Conservation (phyloP, 345 rosid species). For the Lumnitzera racemosa region DNA sequence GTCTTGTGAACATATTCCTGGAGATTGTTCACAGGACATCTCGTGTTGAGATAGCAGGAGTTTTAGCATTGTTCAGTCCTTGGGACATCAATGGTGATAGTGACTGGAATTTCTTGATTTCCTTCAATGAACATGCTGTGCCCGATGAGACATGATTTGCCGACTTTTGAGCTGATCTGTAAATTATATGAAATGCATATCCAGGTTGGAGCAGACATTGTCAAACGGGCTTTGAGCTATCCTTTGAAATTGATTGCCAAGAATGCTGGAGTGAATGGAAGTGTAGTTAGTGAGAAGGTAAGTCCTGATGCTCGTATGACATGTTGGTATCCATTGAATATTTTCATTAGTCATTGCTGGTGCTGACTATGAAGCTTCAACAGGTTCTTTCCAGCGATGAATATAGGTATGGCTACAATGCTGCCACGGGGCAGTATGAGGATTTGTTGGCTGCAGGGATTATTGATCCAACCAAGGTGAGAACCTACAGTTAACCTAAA, state of each 20-base stretch:
- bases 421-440: constrained; percentile 89
- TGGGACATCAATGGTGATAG: no score
- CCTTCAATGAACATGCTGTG: no score
- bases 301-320: neutral
- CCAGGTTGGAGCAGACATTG: constrained; percentile 94
- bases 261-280: constrained; percentile 94
- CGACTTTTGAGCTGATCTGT: no score
- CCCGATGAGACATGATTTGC: no score
- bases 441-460: constrained; percentile 97
- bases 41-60: no score
- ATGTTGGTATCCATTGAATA: no score
- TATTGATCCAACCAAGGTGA: constrained; percentile 89
- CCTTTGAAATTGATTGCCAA: constrained; percentile 90
- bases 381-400: constrained; percentile 82
- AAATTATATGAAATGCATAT: neutral
- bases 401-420: constrained; percentile 69
- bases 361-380: neutral
- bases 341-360: neutral
- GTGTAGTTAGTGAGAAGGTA: constrained; percentile 95
- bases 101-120: no score
- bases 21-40: neutral
- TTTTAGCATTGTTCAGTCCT: no score
- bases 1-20: neutral
- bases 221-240: constrained; percentile 82
- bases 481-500: neutral